Evolutionary conservation across 2,329 filamentous ascomycete species (phyloP).

Genomic region (Hypoxylon rubiginosum): DNA sequence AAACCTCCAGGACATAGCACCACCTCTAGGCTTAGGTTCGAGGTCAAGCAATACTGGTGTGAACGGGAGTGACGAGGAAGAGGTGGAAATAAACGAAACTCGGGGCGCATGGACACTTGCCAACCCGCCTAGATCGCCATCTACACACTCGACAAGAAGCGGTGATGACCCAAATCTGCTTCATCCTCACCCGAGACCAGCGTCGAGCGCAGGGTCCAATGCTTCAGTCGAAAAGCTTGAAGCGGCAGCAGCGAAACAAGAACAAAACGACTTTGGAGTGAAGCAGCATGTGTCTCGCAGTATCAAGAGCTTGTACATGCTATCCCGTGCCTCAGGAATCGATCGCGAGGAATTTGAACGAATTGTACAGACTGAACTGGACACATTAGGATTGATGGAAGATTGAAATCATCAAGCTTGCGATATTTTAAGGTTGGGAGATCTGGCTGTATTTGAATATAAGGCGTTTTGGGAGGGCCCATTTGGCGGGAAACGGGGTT

Average conservation of each 20-base stretch:
- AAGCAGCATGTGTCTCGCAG: conserved; percentile 84
- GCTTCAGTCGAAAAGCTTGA: conserved; percentile 74
- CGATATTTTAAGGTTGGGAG: conserved; percentile 26
- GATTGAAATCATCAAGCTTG: conserved; percentile 51
- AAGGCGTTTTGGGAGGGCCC: conserved; percentile 15
- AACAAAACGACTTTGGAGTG: conserved; percentile 78
- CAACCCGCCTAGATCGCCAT: conserved; percentile 58
- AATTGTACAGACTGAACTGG: conserved; percentile 78
- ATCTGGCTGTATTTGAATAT: conserved; percentile 23
- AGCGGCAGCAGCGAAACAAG: conserved; percentile 66
- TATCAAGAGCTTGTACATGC: conserved; percentile 80
- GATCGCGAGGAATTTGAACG: conserved; percentile 80
- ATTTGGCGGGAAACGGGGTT: conserved; percentile 30
- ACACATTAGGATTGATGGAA: conserved; percentile 77
- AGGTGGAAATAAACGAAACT: conserved; percentile 54
- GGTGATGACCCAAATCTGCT: conserved; percentile 57
- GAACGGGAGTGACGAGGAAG: conserved; percentile 44
- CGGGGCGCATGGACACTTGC: conserved; percentile 60
- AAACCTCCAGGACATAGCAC: conserved; percentile 52
- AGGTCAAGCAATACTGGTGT: conserved; percentile 43
- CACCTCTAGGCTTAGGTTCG: conserved; percentile 53
- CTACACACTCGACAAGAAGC: conserved; percentile 53
- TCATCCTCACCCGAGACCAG: conserved; percentile 69
- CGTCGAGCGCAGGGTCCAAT: conserved; percentile 70
- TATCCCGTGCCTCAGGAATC: conserved; percentile 79